Base-by-base conservation (phyloP, 148 eudicot species). In the Silene conica region DNA sequence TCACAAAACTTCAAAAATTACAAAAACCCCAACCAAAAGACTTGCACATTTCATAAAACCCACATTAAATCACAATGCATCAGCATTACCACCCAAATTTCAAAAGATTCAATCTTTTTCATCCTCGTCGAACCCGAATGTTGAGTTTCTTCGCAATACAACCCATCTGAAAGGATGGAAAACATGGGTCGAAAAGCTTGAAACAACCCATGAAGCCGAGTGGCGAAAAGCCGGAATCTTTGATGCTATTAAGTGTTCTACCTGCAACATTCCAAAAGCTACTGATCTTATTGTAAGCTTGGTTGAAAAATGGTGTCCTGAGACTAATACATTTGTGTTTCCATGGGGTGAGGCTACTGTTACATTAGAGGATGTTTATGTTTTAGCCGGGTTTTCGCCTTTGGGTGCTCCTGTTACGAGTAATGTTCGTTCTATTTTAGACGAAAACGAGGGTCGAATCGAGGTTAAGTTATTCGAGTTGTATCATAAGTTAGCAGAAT, bases 351-450 rank as follows among this genome's bases (percentile, higher is more conserved):
- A 85, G 6, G 75, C 69, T 0, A 82, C 81, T 15, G 14, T 85
- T 0, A 85, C 81, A 11, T 63, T 85, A 12, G 85, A 85, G 54
- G 87, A 85, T 77, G 59, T 85, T 23, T 77, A 77, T 72, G 58
- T 77, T 22, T 59, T 85, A 23, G 85, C 81, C 10, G 85, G 83
- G 14, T 77, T 74, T 71, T 71, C 83, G 57, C 75, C 74, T 70
- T 64, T 75, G 4, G 85, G 85, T n/a, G 69, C 11, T 1, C 63
- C 23, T 48, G 52, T 48, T 48, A 9, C 0, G 3, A 8, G 52
- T 48, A 31, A 31, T 31, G 5, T 31, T 31, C 3, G 15, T 48
- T 48, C 52, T 48, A 9, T 13, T 48, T 11, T 48, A 48, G 52
- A 6, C 2, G 12, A 48, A 48, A 13, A 48, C 12, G 52, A 9